A percentile compares a stretch with the other conserved stretches of the same genome.
phyloP scores from a whole-genome alignment of 805 yeast genomes.

The Lachancea thermotolerans region DNA sequence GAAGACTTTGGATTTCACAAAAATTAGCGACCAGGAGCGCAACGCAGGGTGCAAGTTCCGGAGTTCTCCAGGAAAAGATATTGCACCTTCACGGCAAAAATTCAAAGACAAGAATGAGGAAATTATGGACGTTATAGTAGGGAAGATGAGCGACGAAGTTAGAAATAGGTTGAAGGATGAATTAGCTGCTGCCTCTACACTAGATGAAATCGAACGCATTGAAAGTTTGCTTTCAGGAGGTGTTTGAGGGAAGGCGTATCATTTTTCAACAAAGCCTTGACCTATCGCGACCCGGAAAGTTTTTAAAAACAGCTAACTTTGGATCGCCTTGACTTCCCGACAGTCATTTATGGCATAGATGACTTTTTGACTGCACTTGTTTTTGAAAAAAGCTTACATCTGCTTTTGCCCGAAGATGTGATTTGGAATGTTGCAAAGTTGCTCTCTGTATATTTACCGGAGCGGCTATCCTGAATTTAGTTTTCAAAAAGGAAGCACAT shows the following conservation, averaged over 20 bases:
- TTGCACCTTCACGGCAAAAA: conserved; percentile 9
- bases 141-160: conserved; percentile 50
- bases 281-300: neutral
- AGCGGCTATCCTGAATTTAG: no score
- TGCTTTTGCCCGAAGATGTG: no score
- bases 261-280: neutral
- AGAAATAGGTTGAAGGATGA: conserved; percentile 43
- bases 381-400: no score
- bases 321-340: no score
- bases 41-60: conserved; percentile 38
- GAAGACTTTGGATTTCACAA: conserved; percentile 58
- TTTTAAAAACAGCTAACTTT: no score
- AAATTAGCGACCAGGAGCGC: conserved; percentile 53
- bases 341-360: no score
- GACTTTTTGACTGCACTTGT: no score
- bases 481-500: no score
- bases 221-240: conserved; percentile 46
- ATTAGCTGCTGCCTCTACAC: conserved; percentile 54
- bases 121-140: conserved; percentile 33
- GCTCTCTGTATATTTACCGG: no score
- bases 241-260: conserved; percentile 6
- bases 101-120: conserved; percentile 29
- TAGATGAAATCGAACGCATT: conserved; percentile 69
- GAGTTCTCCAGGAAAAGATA: conserved; percentile 14
- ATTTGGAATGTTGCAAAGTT: no score